Conservation (phyloP, 2,329 filamentous ascomycete genomes). For the Aquanectria penicillioides region DNA sequence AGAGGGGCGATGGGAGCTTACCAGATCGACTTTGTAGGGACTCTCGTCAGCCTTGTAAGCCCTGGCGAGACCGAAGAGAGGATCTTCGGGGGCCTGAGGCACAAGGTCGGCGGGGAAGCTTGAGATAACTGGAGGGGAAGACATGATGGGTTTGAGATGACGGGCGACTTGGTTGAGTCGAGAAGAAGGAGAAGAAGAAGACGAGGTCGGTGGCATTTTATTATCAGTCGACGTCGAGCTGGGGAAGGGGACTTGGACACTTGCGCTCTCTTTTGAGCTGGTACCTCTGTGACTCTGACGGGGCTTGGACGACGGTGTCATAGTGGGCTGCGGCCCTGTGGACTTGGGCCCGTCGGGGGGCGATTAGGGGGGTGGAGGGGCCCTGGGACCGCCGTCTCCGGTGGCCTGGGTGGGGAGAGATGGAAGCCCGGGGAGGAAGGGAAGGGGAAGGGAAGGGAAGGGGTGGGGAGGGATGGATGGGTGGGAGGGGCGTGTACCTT, state of each 20-base stretch:
- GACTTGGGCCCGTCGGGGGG: slow-evolving; percentile 26
- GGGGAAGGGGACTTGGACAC: slow-evolving; percentile 19
- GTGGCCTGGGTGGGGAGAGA: slow-evolving; percentile 35
- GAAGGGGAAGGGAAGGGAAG: slow-evolving; percentile 26
- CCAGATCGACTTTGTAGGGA: slow-evolving; percentile 90
- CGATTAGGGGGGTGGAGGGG: slow-evolving; percentile 37
- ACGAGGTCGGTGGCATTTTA: slow-evolving; percentile 44
- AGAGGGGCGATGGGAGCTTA: slow-evolving; percentile 56
- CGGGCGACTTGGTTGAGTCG: slow-evolving; percentile 70
- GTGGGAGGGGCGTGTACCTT: slow-evolving; percentile 19
- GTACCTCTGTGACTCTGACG: slow-evolving; percentile 35
- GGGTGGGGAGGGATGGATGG: slow-evolving; percentile 18
- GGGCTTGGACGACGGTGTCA: slow-evolving; percentile 43
- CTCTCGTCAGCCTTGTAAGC: slow-evolving; percentile 84
- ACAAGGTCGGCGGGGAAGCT: slow-evolving; percentile 81
- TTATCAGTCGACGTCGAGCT: slow-evolving; percentile 43
- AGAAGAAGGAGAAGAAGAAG: slow-evolving; percentile 59
- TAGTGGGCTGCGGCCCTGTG: slow-evolving; percentile 43
- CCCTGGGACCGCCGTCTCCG: slow-evolving; percentile 35
- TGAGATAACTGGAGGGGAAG: slow-evolving; percentile 53
- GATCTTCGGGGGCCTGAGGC: slow-evolving; percentile 92
- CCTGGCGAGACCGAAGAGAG: slow-evolving; percentile 91
- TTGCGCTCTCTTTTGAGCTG: slow-evolving; percentile 17
- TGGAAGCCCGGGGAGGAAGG: slow-evolving; percentile 26
- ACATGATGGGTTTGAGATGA: slow-evolving; percentile 74